Conservation (phyloP, 352 stramenopile species). For the Globisporangium splendens region DNA sequence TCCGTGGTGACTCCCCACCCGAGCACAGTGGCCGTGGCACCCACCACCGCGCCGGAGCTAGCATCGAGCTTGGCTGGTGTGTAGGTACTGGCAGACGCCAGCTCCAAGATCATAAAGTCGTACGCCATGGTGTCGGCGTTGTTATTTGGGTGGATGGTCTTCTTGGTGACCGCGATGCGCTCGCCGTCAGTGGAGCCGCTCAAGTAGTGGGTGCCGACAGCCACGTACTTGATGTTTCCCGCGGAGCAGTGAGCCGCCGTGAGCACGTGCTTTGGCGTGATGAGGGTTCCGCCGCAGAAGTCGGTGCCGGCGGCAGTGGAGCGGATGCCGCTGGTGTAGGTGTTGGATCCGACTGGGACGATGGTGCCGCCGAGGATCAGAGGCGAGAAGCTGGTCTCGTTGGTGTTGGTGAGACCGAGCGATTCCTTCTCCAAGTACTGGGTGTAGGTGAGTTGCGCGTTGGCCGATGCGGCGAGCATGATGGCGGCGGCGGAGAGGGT, state of each 20-base stretch:
- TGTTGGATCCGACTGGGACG: constrained; percentile 41
- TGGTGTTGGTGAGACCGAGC: neutral
- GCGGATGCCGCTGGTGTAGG: constrained; percentile 55
- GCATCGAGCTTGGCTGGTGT: constrained; percentile 24
- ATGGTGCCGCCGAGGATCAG: constrained; percentile 39
- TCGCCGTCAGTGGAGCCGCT: constrained; percentile 40
- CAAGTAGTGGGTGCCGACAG: constrained; percentile 51
- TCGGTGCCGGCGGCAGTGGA: constrained; percentile 52
- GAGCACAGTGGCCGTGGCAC: neutral
- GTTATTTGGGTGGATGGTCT: constrained; percentile 49
- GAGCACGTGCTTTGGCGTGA: too few relatives aligned
- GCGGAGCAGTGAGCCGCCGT: too few relatives aligned
- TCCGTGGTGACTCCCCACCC: neutral
- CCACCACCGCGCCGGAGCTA: too few relatives aligned
- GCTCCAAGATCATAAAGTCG: constrained; percentile 58
- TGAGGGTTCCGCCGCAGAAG: too few relatives aligned
- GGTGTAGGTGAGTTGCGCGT: constrained; percentile 2
- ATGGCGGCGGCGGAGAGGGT: too few relatives aligned
- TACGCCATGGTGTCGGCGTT: constrained; percentile 30
- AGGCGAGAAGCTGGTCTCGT: constrained; percentile 20
- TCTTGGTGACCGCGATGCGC: constrained; percentile 43
- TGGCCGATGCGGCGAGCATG: too few relatives aligned
- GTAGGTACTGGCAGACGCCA: constrained; percentile 33
- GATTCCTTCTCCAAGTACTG: constrained; percentile 5
- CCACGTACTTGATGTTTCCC: constrained; percentile 41